These are phyloP conservation scores for Talaromyces pinophilus DNA, from an alignment of 2,329 filamentous ascomycete species.

Conservation along the genomic window DNA sequence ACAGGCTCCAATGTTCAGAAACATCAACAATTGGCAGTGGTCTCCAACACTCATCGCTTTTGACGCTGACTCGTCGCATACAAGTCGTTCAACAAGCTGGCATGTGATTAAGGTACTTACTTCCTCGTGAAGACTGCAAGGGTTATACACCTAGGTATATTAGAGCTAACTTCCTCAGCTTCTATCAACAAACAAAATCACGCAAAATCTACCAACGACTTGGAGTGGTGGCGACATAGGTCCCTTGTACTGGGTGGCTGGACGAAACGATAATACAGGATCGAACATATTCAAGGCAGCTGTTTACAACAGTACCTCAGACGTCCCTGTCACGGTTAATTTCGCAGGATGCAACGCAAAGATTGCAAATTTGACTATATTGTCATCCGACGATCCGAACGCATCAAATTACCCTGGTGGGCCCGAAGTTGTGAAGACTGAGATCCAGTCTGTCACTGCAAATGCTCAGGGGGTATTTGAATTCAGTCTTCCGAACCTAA, in stretches of 20 bases:
- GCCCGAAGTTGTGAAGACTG: neutral
- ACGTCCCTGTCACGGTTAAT: neutral
- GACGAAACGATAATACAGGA: neutral
- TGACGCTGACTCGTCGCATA: constrained; percentile 12
- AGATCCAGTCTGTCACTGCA: neutral
- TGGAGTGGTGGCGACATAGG: neutral
- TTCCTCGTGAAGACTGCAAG: neutral
- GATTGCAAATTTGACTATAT: neutral
- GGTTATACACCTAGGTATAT: neutral
- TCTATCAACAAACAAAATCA: constrained; percentile 3
- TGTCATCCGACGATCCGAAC: constrained; percentile 4
- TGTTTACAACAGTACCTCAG: constrained; percentile 1
- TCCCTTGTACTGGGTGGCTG: constrained; percentile 7
- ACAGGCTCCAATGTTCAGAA: constrained; percentile 26
- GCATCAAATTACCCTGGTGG: constrained; percentile 1
- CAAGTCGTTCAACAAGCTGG: constrained; percentile 10
- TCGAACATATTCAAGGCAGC: neutral
- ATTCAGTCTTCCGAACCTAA: neutral
- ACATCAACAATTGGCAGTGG: constrained; percentile 27
- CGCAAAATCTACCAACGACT: neutral
- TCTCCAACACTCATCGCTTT: constrained; percentile 18
- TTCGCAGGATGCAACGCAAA: neutral
- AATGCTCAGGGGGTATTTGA: neutral
- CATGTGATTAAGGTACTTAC: constrained; percentile 2
- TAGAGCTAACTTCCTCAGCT: neutral